A percentile compares a stretch with the other conserved stretches of the same genome.
These are phyloP conservation scores for Alternaria panax DNA, from an alignment of 2,329 filamentous ascomycete genomes.

Conservation along the genomic window DNA sequence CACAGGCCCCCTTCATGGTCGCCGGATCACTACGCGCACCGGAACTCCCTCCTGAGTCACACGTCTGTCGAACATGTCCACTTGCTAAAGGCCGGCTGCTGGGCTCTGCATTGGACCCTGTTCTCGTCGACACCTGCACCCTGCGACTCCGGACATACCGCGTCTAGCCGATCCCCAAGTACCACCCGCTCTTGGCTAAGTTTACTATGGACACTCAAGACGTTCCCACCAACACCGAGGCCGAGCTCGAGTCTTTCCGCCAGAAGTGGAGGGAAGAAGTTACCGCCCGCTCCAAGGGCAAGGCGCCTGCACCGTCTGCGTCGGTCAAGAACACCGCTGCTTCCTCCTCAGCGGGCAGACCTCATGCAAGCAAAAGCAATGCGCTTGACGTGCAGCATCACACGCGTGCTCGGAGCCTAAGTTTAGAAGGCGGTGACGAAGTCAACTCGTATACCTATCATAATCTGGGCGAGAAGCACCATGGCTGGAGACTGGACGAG, in stretches of 20 bases:
- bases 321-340: slow-evolving; percentile 22
- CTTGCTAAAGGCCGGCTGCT: slow-evolving; percentile 22
- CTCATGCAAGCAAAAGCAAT: slow-evolving; percentile 33
- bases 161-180: slow-evolving; percentile 24
- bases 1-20: slow-evolving; percentile 5
- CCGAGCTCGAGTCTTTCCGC: slow-evolving; percentile 86
- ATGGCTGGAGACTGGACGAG: slow-evolving; percentile 54
- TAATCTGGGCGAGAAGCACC: slow-evolving; percentile 57
- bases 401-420: slow-evolving; percentile 36
- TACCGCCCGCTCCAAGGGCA: slow-evolving; percentile 56
- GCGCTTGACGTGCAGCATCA: slow-evolving; percentile 31
- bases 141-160: slow-evolving; percentile 42
- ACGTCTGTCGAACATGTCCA: slow-evolving; percentile 27
- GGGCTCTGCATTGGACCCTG: slow-evolving; percentile 17
- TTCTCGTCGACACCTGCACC: slow-evolving; percentile 14
- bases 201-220: slow-evolving; percentile 27
- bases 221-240: slow-evolving; percentile 50
- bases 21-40: slow-evolving; percentile 13
- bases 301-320: slow-evolving; percentile 23
- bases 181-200: slow-evolving; percentile 27
- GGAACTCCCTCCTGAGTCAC: slow-evolving; percentile 13
- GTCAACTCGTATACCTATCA: slow-evolving; percentile 53
- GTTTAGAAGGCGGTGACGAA: slow-evolving; percentile 50
- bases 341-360: slow-evolving; percentile 28
- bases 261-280: slow-evolving; percentile 88